Evolutionary conservation across 1,139 yeast genomes (phyloP), one percentile per base, ranked within the genome.

Genomic region (Taphrina communis): DNA sequence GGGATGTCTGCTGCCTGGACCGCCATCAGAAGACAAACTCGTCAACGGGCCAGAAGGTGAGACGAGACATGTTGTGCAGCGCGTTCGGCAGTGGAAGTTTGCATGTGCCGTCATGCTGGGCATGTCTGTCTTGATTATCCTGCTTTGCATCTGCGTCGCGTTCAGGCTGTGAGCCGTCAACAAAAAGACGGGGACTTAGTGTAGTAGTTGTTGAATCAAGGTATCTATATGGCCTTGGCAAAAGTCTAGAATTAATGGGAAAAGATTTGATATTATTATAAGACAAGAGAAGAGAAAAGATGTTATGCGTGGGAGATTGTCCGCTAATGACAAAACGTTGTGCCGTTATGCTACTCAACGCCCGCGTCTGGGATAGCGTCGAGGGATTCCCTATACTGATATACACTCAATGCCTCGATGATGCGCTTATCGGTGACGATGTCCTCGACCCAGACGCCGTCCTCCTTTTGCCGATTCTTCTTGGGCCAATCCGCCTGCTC

Each of bases 401-500:
- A 68, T 6, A 61, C 36, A n/a, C 31, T 21, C 31, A 68, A 48
- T 9, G 65, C 60, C 25, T 38, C 58, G 41, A 44, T 46, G 55
- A 68, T 63, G 17, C 66, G 63, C 38, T 70, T 71, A 48, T 72
- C 73, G 9, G 50, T 14, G 7, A 65, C 68, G 9, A 69, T 69
- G 42, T 59, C 59, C 53, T 68, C 70, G 8, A 65, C 67, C 70
- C 70, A 68, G 38, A 68, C 70, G 25, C 72, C 69, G 17, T 71
- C 70, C 51, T 86, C 88, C 69, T 85, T 88, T 63, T 85, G 83
- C 56, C 90, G 89, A 97, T 97, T 95, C 72, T 84, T 83, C 72
- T 81, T 80, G 31, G 98, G 97, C 99, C 99, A 95, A 73, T 91
- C 96, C 19, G 79, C 76, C 76, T 94, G 98, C 77, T 95, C 99